Evolutionary conservation across 108 stramenopile genomes (phyloP).

Genomic region (Schizochytrium sp.): DNA sequence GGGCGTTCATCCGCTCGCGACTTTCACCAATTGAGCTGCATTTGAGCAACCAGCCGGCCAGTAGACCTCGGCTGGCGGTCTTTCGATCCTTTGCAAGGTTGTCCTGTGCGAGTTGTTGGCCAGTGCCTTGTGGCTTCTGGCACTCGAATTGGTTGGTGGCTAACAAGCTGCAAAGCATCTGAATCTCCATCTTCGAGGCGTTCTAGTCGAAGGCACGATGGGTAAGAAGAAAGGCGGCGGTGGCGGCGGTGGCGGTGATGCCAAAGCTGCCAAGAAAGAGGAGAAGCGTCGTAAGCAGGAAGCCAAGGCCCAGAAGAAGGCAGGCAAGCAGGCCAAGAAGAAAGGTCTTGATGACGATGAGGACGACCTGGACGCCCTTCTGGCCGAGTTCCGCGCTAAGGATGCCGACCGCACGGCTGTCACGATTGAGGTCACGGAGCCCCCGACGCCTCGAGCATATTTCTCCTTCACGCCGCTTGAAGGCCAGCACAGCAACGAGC

Average conservation of each 20-base stretch:
- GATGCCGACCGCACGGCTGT: constrained; percentile 60
- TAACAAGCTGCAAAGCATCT: too few relatives aligned
- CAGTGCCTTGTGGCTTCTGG: too few relatives aligned
- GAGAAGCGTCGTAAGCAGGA: constrained; percentile 61
- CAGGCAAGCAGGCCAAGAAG: constrained; percentile 61
- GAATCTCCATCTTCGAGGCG: too few relatives aligned
- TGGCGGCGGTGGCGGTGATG: not conserved
- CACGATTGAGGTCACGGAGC: constrained; percentile 44
- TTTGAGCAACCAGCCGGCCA: too few relatives aligned
- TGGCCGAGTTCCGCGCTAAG: constrained; percentile 51
- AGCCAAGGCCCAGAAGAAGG: constrained; percentile 61
- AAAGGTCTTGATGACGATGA: constrained; percentile 59
- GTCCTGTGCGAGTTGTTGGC: too few relatives aligned
- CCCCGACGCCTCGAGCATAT: constrained; percentile 67
- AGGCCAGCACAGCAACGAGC: constrained; percentile 66
- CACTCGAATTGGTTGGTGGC: too few relatives aligned
- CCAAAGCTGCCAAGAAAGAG: constrained; percentile 62
- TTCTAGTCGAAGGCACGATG: not conserved
- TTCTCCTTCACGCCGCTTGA: constrained; percentile 73
- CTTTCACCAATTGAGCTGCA: too few relatives aligned
- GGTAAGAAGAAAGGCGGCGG: constrained; percentile 62
- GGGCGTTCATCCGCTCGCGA: too few relatives aligned
- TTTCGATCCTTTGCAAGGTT: too few relatives aligned
- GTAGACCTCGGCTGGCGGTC: too few relatives aligned
- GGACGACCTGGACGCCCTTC: constrained; percentile 63